These are phyloP conservation scores for Yarrowia bubula DNA, from an alignment of 805 yeast species.

Conservation along the genomic window DNA sequence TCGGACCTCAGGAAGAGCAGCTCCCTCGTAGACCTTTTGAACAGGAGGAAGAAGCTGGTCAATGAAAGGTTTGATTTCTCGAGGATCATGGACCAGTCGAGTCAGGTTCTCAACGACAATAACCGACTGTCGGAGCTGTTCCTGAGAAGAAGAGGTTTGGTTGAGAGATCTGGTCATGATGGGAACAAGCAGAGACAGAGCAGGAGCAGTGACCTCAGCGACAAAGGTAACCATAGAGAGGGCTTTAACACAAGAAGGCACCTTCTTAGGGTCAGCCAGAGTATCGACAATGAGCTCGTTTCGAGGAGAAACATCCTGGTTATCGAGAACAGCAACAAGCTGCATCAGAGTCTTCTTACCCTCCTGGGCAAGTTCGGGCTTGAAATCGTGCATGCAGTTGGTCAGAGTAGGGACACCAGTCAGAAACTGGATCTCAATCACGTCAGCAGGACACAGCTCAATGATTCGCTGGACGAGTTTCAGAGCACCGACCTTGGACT, in stretches of 20 bases:
- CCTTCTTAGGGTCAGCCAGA: conserved; percentile 83
- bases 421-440: conserved; percentile 76
- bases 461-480: conserved; percentile 68
- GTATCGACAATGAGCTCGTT: conserved; percentile 82
- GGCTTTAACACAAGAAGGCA: conserved; percentile 83
- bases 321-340: conserved; percentile 81
- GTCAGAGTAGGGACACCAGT: conserved; percentile 80
- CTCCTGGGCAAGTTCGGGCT: conserved; percentile 88
- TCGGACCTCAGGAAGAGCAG: conserved; percentile 95
- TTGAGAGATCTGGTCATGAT: conserved; percentile 85
- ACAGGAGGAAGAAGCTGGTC: conserved; percentile 91
- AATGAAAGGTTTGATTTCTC: conserved; percentile 84
- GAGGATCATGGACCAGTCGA: conserved; percentile 87
- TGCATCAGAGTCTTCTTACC: conserved; percentile 69
- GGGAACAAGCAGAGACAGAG: conserved; percentile 85
- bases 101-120: conserved; percentile 94
- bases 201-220: conserved; percentile 97
- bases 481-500: conserved; percentile 78
- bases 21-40: conserved; percentile 80
- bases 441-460: conserved; percentile 79
- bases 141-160: conserved; percentile 87
- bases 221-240: conserved; percentile 93
- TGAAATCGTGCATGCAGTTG: conserved; percentile 89
- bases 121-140: conserved; percentile 93
- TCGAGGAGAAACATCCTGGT: conserved; percentile 86